Percentiles rank a stretch among this genome's conserved stretches.
These are phyloP conservation scores for Cercospora zeina DNA, from an alignment of 2,329 filamentous ascomycete genomes.

Conservation along the genomic window DNA sequence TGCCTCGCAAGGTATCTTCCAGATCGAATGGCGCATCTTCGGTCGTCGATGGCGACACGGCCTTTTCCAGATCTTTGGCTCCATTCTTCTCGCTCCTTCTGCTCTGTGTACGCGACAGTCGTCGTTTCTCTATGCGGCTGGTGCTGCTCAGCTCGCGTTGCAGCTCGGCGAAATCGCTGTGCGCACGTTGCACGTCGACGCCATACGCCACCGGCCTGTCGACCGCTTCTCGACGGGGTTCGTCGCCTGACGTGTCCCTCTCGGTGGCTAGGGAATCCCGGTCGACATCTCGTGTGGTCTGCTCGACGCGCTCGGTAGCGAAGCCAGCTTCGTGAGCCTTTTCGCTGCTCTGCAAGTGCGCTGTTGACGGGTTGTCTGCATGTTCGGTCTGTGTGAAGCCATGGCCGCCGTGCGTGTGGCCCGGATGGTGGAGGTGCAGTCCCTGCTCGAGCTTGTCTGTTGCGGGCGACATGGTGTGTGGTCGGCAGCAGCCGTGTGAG, in stretches of 20 bases:
- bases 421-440: conserved; percentile 34
- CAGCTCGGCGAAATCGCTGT: conserved; percentile 69
- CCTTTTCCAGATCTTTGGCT: conserved; percentile 61
- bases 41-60: conserved; percentile 46
- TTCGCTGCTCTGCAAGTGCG: conserved; percentile 14
- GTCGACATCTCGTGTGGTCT: conserved; percentile 22
- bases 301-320: conserved; percentile 20
- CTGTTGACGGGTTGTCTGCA: conserved; percentile 14
- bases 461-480: conserved; percentile 2
- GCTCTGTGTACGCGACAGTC: conserved; percentile 50
- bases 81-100: conserved; percentile 42
- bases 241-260: conserved; percentile 16
- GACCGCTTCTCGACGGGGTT: conserved; percentile 5
- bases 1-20: conserved; percentile 70
- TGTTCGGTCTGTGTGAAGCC: conserved; percentile 23
- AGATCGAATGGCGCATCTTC: conserved; percentile 68
- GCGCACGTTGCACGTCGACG: conserved; percentile 66
- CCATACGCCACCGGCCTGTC: conserved; percentile 40
- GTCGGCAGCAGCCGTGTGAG: conserved; percentile 12
- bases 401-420: conserved; percentile 30
- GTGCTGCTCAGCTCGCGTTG: conserved; percentile 50
- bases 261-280: conserved; percentile 15
- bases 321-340: conserved; percentile 15
- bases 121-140: conserved; percentile 43
- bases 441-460: conserved; percentile 31